Evolutionary conservation across 2,329 filamentous ascomycete species (phyloP).

Genomic region (Truncatella angustata): DNA sequence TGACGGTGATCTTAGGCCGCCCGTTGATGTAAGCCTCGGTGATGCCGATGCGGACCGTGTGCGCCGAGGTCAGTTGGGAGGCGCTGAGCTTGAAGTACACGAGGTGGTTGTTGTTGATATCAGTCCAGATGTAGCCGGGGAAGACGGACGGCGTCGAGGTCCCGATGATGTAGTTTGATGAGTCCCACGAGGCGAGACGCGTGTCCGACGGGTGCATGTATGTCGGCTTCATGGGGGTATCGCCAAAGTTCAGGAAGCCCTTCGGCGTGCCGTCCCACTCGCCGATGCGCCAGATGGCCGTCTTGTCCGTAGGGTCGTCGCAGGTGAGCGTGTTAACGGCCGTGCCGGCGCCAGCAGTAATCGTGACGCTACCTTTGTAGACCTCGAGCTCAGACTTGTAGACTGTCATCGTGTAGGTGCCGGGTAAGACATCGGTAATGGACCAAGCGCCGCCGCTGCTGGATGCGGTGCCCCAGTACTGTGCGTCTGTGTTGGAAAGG

Average conservation of each 20-base stretch:
- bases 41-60: constrained; percentile 29
- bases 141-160: constrained; percentile 32
- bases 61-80: constrained; percentile 24
- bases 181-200: constrained; percentile 28
- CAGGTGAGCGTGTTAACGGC: constrained; percentile 28
- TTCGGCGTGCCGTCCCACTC: constrained; percentile 34
- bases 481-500: constrained; percentile 31
- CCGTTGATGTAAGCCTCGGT: constrained; percentile 30
- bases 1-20: constrained; percentile 29
- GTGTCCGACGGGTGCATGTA: constrained; percentile 39
- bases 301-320: constrained; percentile 29
- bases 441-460: constrained; percentile 24
- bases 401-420: constrained; percentile 31
- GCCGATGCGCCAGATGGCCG: constrained; percentile 34
- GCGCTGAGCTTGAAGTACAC: constrained; percentile 35
- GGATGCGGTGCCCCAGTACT: constrained; percentile 33
- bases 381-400: constrained; percentile 34
- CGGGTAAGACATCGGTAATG: constrained; percentile 29
- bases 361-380: constrained; percentile 22
- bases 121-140: constrained; percentile 41
- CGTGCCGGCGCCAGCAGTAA: constrained; percentile 26
- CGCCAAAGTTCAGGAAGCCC: constrained; percentile 34
- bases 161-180: constrained; percentile 33
- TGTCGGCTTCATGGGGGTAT: constrained; percentile 37
- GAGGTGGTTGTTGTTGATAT: constrained; percentile 38